Evolutionary conservation across 1,284 basidiomycete species (phyloP).

Genomic region (Rhodotorula sp.): DNA sequence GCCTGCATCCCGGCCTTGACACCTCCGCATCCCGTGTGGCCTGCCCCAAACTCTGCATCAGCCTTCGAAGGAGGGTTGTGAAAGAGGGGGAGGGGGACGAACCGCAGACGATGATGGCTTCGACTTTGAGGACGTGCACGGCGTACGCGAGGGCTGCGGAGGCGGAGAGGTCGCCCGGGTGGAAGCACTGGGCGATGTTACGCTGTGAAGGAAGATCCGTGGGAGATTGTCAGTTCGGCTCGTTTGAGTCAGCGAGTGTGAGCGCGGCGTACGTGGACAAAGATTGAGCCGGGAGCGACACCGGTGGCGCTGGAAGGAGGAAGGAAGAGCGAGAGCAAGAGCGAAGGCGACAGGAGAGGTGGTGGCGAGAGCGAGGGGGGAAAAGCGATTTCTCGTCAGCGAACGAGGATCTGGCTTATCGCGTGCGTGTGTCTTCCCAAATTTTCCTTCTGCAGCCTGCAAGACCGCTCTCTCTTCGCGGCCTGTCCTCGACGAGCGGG

Average conservation of each 20-base stretch:
- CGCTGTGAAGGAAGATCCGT: conserved; percentile 39
- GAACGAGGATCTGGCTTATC: no score
- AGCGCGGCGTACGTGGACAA: conserved; percentile 32
- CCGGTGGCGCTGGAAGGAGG: conserved; percentile 26
- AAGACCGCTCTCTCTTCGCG: no score
- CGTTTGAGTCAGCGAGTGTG: not conserved
- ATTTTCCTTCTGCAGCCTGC: no score
- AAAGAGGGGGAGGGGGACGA: conserved; percentile 3
- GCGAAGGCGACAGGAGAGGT: not conserved
- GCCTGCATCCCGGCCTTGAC: conserved; percentile 48
- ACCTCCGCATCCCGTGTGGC: conserved; percentile 51
- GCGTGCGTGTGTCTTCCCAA: no score
- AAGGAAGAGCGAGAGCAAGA: not conserved
- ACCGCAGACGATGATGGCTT: conserved; percentile 57
- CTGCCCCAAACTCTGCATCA: conserved; percentile 28
- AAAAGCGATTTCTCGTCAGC: not conserved
- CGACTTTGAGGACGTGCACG: conserved; percentile 70
- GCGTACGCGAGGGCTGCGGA: conserved; percentile 78
- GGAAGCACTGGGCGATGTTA: conserved; percentile 58
- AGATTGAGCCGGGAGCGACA: conserved; percentile 40
- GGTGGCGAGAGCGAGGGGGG: not conserved
- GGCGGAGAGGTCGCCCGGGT: conserved; percentile 70
- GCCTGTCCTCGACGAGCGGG: no score
- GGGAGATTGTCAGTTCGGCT: not conserved
- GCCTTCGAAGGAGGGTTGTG: not conserved